Conservation (phyloP, 2,329 filamentous ascomycete species). For the Chaetomium sp. region DNA sequence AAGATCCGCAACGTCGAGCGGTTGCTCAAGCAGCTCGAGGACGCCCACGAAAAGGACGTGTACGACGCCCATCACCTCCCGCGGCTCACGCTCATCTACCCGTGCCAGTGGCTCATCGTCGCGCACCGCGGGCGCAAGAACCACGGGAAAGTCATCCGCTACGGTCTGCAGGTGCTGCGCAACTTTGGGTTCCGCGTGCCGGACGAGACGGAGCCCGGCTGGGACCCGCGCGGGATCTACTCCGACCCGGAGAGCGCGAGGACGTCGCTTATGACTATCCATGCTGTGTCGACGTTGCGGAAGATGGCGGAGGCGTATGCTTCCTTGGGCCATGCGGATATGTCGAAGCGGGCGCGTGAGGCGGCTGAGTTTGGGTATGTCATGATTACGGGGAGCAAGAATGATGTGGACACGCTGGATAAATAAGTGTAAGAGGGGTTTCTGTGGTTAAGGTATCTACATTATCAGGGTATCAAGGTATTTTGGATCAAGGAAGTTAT, state of each 20-base stretch:
- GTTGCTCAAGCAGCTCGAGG: constrained; percentile 28
- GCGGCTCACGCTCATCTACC: constrained; percentile 31
- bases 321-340: constrained; percentile 24
- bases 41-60: constrained; percentile 28
- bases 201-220: constrained; percentile 14
- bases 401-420: constrained; percentile 23
- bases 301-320: constrained; percentile 27
- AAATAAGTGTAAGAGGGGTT: constrained; percentile 26
- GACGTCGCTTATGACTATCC: constrained; percentile 28
- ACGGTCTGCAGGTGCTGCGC: constrained; percentile 27
- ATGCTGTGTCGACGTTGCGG: constrained; percentile 30
- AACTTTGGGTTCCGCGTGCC: constrained; percentile 31
- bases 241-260: constrained; percentile 13
- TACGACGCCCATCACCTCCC: constrained; percentile 25
- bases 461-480: too few relatives aligned
- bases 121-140: constrained; percentile 29
- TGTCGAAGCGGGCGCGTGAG: constrained; percentile 25
- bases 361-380: constrained; percentile 28
- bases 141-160: constrained; percentile 29
- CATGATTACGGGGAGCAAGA: constrained; percentile 30
- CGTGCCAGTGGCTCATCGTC: constrained; percentile 32
- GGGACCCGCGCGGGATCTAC: constrained; percentile 25
- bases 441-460: too few relatives aligned
- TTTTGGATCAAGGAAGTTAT: too few relatives aligned
- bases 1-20: constrained; percentile 29